Base-by-base conservation (phyloP, 2,329 filamentous ascomycete species). In the Stemphylium lycopersici region DNA sequence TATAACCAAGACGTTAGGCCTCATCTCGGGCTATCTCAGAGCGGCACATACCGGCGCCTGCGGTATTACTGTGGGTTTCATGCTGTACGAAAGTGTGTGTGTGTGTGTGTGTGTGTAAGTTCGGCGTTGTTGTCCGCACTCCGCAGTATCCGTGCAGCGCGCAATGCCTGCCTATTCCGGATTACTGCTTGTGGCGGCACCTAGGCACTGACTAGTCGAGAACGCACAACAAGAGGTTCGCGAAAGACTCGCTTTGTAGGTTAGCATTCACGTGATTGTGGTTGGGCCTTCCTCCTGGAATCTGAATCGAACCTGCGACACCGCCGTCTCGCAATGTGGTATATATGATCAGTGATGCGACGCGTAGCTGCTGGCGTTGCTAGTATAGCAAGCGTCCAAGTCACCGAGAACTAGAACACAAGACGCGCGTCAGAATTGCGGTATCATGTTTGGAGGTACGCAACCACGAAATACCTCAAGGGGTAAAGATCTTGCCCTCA, bases 181-280 rank as follows among this genome's bases (percentile, higher is more conserved):
- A 36, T 38, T 52, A 54, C 34, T 29, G 47, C 44, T 29, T 18
- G 24, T 43, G 24, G 33, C 37, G 32, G 33, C 45, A 38, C 31
- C 29, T 16, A 49, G 32, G 33, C 45, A 38, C 31, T 22, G 20
- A 49, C 56, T 52, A 52, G 51, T 38, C 43, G 24, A 38, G 34
- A 48, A 53, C 41, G 31, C 31, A 45, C 36, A 40, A 45, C 39
- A 40, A 47, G 46, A 41, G 59, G 29, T 34, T 61, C 56, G 55
- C 55, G 52, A 50, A 61, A 57, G 52, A 31, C 18, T 29, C 39
- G 48, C 41, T 42, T 52, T 55, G 52, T n/a, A 56, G 52, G 33
- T 55, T 61, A 59, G 58, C 41, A 32, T 40, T 51, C 58, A 58
- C 52, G 55, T 61, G 58, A 26, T 38, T 29, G 13, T 11, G 22